Base-by-base conservation (phyloP, 2,329 filamentous ascomycete genomes). In the Sclerotinia subarctica region DNA sequence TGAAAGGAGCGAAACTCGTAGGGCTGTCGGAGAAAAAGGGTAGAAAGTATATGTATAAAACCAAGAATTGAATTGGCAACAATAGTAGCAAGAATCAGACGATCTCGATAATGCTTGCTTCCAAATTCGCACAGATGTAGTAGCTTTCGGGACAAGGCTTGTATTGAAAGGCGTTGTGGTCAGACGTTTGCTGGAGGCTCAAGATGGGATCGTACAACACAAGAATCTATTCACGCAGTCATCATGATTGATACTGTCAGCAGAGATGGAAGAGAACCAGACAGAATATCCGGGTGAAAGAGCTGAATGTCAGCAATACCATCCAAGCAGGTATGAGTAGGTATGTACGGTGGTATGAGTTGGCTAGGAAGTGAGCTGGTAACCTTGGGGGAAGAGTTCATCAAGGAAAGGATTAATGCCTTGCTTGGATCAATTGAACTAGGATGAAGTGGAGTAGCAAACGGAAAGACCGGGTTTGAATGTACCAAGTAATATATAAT, bases 231-330 rank as follows among this genome's bases (percentile, higher is more conserved):
- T 57, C 59, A 47, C 47, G 29, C 26, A 68, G 59, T 47, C 59
- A 66, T 69, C 56, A 49, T 59, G 59, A n/a, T 58, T 65, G 56
- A 54, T 68, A 60, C 56, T 59, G 70, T 73, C 68, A 72, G 71
- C 57, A 56, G 51, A 26, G 67, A 49, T 53, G 32, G 47, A 59
- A 64, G 59, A 54, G 35, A 54, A 47, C 1, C 47, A 44, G 51
- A 26, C 35, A 26, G 56, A 38, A 26, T 44, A 24, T 29, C 29
- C 6, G 17, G 26, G n/a, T 67, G 47, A 54, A 54, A 42, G 19
- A 52, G 65, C 57, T 67, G 65, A 35, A 63, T 47, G 65, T 67
- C 65, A 67, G 57, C 57, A 54, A 38, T 38, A 56, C 26, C 15
- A 11, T 66, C 8, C n/a, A 54, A 35, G 19, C 19, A 17, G 17